Evolutionary conservation across 1,139 yeast species (phyloP).

Genomic region (Candida glucosophila): DNA sequence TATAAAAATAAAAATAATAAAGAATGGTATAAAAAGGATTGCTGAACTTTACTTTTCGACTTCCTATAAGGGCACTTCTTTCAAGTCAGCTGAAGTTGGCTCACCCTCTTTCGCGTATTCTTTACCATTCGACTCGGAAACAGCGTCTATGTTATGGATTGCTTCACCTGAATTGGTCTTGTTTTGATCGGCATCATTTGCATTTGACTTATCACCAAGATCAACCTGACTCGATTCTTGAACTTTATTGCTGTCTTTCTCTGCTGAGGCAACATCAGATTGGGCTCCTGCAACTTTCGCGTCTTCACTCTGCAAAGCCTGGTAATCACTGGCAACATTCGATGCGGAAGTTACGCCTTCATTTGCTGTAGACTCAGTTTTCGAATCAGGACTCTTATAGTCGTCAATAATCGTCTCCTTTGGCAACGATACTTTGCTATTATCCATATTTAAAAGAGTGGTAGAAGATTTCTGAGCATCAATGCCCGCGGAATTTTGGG

Average conservation of each 20-base stretch:
- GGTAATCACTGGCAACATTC: no score
- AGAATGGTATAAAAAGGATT: no score
- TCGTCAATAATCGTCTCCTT: conserved; percentile 38
- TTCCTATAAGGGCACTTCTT: conserved; percentile 9
- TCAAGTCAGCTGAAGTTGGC: conserved; percentile 7
- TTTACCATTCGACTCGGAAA: conserved; percentile 2
- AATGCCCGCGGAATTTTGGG: conserved; percentile 3
- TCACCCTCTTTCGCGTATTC: conserved; percentile 1
- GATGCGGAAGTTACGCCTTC: no score
- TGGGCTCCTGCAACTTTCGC: conserved; percentile 3
- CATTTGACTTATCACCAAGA: conserved; percentile 1
- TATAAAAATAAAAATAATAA: no score
- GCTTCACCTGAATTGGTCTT: conserved; percentile 2
- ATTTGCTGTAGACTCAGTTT: conserved; percentile 2
- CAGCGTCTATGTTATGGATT: conserved; percentile 3
- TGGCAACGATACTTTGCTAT: conserved; percentile 25
- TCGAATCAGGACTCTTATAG: conserved; percentile 3
- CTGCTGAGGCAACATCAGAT: conserved; percentile 2
- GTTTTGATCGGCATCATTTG: conserved; percentile 1
- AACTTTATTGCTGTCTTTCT: conserved; percentile 3
- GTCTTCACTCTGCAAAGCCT: no score
- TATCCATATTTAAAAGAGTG: conserved; percentile 25
- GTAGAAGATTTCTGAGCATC: conserved; percentile 10
- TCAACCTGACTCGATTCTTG: conserved; percentile 1
- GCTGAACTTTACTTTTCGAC: no score